These are phyloP conservation scores for Jatropha podagrica DNA, from an alignment of 441 rosid genomes.

Conservation along the genomic window DNA sequence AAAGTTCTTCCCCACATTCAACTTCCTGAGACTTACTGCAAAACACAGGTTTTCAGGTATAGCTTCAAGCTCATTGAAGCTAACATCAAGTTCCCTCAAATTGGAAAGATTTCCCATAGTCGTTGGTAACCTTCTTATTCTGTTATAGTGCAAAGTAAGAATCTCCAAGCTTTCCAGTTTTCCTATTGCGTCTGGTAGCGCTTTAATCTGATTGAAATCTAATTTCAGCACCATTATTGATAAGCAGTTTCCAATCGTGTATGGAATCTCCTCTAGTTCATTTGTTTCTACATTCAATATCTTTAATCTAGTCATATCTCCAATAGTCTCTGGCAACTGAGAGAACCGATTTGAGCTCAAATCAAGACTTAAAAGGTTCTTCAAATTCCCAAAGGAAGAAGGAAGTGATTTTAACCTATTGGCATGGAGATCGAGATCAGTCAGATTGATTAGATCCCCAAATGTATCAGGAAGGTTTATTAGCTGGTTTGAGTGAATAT, in stretches of 20 bases:
- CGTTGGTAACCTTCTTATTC: constrained; percentile 62
- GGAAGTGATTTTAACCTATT: constrained; percentile 55
- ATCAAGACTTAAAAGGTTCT: constrained; percentile 41
- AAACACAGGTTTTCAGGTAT: constrained; percentile 61
- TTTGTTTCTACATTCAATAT: constrained; percentile 49
- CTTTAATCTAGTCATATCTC: constrained; percentile 44
- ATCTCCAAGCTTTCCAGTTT: constrained; percentile 50
- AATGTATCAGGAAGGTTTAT: constrained; percentile 58
- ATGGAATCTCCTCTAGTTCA: constrained; percentile 62
- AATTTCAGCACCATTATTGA: constrained; percentile 48
- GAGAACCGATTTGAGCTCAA: constrained; percentile 52
- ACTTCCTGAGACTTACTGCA: constrained; percentile 45
- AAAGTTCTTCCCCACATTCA: constrained; percentile 61
- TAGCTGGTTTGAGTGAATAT: constrained; percentile 62
- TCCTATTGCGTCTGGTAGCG: constrained; percentile 69
- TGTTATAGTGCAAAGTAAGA: constrained; percentile 58
- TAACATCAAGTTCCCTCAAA: constrained; percentile 60
- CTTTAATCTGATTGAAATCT: constrained; percentile 62
- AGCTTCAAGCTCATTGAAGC: constrained; percentile 65
- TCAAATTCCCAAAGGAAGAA: constrained; percentile 49
- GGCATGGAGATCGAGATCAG: constrained; percentile 57
- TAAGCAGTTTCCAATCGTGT: constrained; percentile 54
- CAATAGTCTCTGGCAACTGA: constrained; percentile 46
- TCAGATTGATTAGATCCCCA: constrained; percentile 49
- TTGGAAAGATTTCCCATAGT: constrained; percentile 49